Conservation (phyloP, 495 filamentous ascomycete genomes). For the Penicillium verhagenii region DNA sequence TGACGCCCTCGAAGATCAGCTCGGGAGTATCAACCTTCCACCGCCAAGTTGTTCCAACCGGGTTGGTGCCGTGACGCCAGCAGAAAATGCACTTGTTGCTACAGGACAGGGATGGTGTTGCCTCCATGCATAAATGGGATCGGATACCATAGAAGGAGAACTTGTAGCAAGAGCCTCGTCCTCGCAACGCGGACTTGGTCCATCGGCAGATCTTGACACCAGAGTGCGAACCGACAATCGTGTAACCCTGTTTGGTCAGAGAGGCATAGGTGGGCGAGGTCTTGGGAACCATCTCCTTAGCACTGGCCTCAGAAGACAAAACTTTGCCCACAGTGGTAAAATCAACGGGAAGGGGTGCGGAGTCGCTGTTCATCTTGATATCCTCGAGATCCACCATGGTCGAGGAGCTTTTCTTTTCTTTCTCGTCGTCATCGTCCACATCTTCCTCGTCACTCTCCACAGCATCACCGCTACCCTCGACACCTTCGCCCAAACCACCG, state of each 20-base stretch:
- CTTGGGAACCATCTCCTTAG: conserved; percentile 92
- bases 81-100: conserved; percentile 99
- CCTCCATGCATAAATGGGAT: conserved; percentile 97
- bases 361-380: conserved; percentile 57
- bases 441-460: conserved; percentile 81
- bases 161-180: conserved; percentile 95
- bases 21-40: conserved; percentile 92
- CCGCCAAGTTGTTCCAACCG: conserved; percentile 92
- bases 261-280: conserved; percentile 82
- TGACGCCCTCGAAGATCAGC: conserved; percentile 83
- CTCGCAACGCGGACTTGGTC: conserved; percentile 97
- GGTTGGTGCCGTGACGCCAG: conserved; percentile 97
- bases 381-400: conserved; percentile 80
- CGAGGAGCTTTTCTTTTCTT: conserved; percentile 45
- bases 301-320: conserved; percentile 29
- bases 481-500: conserved; percentile 73
- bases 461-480: conserved; percentile 76
- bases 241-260: conserved; percentile 94
- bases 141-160: conserved; percentile 94
- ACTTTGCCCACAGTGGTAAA: conserved; percentile 70
- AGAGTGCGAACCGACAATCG: conserved; percentile 90
- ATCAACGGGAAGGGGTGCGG: conserved; percentile 70
- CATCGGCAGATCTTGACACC: conserved; percentile 98
- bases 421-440: conserved; percentile 42
- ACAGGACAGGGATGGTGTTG: conserved; percentile 90